Conservation (phyloP, 2,329 filamentous ascomycete genomes). For the Fusarium tjaetaba region DNA sequence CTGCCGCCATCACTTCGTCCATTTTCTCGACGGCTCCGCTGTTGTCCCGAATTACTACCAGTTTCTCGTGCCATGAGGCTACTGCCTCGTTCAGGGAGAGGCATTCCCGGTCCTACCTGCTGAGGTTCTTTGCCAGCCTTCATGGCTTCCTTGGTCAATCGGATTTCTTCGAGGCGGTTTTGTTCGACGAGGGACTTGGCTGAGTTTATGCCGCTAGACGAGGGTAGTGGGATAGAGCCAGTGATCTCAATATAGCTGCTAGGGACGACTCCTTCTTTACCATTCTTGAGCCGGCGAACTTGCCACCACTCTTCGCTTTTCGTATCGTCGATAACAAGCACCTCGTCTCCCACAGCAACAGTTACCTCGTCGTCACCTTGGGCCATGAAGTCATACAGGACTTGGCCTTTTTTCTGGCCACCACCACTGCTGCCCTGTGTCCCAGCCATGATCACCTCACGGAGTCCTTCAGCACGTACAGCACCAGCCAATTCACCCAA, state of each 20-base stretch:
- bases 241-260: slow-evolving; percentile 95
- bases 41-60: slow-evolving; percentile 74
- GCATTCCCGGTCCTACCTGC: slow-evolving; percentile 79
- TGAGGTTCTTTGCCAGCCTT: slow-evolving; percentile 67
- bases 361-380: slow-evolving; percentile 97
- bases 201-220: slow-evolving; percentile 61
- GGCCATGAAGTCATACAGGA: slow-evolving; percentile 96
- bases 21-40: slow-evolving; percentile 78
- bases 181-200: slow-evolving; percentile 78
- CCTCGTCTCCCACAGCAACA: slow-evolving; percentile 88
- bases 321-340: slow-evolving; percentile 86
- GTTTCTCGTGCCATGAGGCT: slow-evolving; percentile 75
- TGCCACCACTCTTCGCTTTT: slow-evolving; percentile 99
- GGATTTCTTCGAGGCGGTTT: slow-evolving; percentile 80
- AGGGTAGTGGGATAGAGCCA: slow-evolving; percentile 67
- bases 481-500: slow-evolving; percentile 91
- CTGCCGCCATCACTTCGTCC: slow-evolving; percentile 65
- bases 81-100: slow-evolving; percentile 80
- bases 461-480: slow-evolving; percentile 81
- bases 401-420: slow-evolving; percentile 77
- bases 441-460: slow-evolving; percentile 86
- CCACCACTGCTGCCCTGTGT: slow-evolving; percentile 57
- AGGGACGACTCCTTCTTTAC: slow-evolving; percentile 94
- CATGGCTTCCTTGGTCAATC: slow-evolving; percentile 82
- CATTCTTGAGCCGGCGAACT: slow-evolving; percentile 88